A percentile compares a stretch with the other conserved stretches of the same genome.
Conservation (phyloP, 768 basidiomycete species). For the Termitomyces bulborhizus region DNA sequence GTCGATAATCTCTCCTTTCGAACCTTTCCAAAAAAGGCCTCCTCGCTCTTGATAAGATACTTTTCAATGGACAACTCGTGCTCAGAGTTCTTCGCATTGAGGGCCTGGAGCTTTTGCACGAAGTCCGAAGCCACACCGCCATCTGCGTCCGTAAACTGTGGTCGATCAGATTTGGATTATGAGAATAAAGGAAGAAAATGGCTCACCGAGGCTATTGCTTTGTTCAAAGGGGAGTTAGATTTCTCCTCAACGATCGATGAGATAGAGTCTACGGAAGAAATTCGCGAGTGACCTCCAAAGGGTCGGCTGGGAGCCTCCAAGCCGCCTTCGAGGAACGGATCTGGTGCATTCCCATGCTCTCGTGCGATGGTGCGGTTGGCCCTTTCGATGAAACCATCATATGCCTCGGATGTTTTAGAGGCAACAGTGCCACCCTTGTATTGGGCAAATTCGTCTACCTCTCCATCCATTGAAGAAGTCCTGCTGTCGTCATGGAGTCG, state of each 20-base stretch:
- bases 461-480: slow-evolving; percentile 43
- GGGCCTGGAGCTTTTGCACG: slow-evolving; percentile 72
- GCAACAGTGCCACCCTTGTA: slow-evolving; percentile 24
- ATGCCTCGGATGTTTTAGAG: slow-evolving; percentile 37
- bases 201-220: slow-evolving; percentile 81
- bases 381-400: slow-evolving; percentile 75
- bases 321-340: slow-evolving; percentile 75
- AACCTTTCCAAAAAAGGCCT: slow-evolving; percentile 87
- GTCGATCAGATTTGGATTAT: slow-evolving; percentile 3
- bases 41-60: slow-evolving; percentile 86
- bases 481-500: slow-evolving; percentile 34
- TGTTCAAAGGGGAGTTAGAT: slow-evolving; percentile 85
- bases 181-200: neutral
- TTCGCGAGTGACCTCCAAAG: slow-evolving; percentile 76
- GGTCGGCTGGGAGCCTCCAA: slow-evolving; percentile 54
- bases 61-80: slow-evolving; percentile 89
- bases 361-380: slow-evolving; percentile 81
- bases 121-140: slow-evolving; percentile 89
- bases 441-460: slow-evolving; percentile 45
- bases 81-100: slow-evolving; percentile 85
- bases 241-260: slow-evolving; percentile 91
- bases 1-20: slow-evolving; percentile 83
- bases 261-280: slow-evolving; percentile 86
- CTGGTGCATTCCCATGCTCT: slow-evolving; percentile 71
- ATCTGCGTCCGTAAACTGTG: slow-evolving; percentile 89